Evolutionary conservation across 495 filamentous ascomycete species (phyloP).

Genomic region (Beverwykella pulmonaria): DNA sequence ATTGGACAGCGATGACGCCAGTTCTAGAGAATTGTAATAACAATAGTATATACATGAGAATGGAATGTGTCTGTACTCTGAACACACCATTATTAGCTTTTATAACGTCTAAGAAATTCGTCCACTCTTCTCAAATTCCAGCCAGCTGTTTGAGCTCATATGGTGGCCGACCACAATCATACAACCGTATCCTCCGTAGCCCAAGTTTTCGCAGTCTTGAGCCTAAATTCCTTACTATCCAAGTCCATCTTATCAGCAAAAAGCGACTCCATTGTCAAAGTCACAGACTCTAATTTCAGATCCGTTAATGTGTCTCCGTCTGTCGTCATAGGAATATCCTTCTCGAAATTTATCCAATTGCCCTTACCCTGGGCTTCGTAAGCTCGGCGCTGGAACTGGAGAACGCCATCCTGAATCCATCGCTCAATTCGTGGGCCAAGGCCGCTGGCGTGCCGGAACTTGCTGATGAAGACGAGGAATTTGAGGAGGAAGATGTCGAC

Average conservation of each 20-base stretch:
- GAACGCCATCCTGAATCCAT: constrained; percentile 14
- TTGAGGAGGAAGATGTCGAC: constrained; percentile 15
- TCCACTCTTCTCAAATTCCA: background rate
- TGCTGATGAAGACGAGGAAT: constrained; percentile 10
- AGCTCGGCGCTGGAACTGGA: constrained; percentile 13
- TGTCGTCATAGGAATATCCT: constrained; percentile 2
- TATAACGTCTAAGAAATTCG: background rate
- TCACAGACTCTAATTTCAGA: background rate
- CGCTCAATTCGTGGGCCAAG: background rate
- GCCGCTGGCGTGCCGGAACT: background rate
- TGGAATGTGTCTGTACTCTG: background rate
- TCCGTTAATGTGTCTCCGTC: background rate
- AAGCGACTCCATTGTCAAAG: background rate
- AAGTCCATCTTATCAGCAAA: background rate
- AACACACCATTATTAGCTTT: background rate
- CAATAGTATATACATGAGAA: background rate
- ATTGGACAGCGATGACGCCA: too few species aligned
- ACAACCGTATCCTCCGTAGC: constrained; percentile 9
- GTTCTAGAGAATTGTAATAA: too few species aligned
- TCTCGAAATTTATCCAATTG: background rate
- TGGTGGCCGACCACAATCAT: background rate
- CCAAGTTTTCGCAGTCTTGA: constrained; percentile 1
- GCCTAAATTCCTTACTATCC: background rate
- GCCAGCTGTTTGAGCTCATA: too few species aligned
- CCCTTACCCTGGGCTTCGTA: constrained; percentile 10